Conservation (phyloP, 345 rosid species). For the Geranium rotundifolium region DNA sequence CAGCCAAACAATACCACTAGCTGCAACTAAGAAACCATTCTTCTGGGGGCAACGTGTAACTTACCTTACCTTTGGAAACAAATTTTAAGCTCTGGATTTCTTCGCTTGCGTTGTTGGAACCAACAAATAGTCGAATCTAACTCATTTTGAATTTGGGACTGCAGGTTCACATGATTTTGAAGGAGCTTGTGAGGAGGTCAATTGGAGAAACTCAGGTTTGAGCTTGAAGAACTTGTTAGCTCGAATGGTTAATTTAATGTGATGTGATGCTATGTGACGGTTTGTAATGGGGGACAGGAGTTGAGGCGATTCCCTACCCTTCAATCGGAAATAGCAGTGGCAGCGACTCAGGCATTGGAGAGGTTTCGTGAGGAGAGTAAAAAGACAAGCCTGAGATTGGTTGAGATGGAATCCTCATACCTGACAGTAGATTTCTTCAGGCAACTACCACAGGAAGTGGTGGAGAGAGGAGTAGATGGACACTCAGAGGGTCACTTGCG, state of each 20-base stretch:
- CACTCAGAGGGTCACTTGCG: slow-evolving; percentile 42
- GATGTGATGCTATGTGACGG: background rate
- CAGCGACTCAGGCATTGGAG: slow-evolving; percentile 40
- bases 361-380: slow-evolving; percentile 47
- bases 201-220: slow-evolving; percentile 51
- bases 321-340: slow-evolving; percentile 41
- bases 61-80: too few relatives aligned
- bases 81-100: too few relatives aligned
- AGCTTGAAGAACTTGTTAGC: background rate
- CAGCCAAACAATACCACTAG: too few relatives aligned
- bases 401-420: slow-evolving; percentile 68
- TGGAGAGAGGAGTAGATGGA: slow-evolving; percentile 37
- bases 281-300: slow-evolving; percentile 29
- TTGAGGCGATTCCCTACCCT: slow-evolving; percentile 55
- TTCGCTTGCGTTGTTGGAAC: too few relatives aligned
- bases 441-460: slow-evolving; percentile 44
- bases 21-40: too few relatives aligned
- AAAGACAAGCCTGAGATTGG: slow-evolving; percentile 43
- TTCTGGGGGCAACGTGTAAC: too few relatives aligned
- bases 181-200: slow-evolving; percentile 56
- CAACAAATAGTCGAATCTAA: too few relatives aligned
- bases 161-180: slow-evolving; percentile 52
- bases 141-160: slow-evolving; percentile 7
- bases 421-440: slow-evolving; percentile 58
- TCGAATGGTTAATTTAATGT: too few relatives aligned